Evolutionary conservation across 31 red algal genomes (phyloP), one percentile per base, ranked within the genome.

Genomic region (Porphyra umbilicalis): DNA sequence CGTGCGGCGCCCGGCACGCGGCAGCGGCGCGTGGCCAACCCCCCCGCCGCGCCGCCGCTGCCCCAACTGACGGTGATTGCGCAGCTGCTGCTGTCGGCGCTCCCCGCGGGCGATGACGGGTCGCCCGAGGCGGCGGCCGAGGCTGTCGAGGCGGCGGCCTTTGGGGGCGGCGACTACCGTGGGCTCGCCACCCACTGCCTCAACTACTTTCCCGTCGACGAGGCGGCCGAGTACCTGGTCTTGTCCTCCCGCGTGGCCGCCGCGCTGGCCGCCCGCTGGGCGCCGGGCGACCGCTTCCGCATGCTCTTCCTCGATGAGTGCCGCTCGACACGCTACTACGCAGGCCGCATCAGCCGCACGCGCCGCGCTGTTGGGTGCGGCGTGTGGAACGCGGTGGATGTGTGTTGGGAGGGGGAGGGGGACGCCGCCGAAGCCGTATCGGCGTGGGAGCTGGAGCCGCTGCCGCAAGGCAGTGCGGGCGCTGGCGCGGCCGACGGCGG

Each of bases 361-460:
- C 35, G 89, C 9, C 79, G 81, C 13, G 85, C 82, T 0, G 76
- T 80, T 10, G 20, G 20, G 57, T 18, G 13, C 25, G 57, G 13
- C 0, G 87, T 85, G 87, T 94, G 92, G 92, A 94, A 94, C 71
- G 84, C 85, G 13, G 88, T 94, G 75, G 92, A 94, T 80, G 92
- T 94, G 79, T 87, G 87, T 34, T 94, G 90, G 79, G 92, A 94
- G 67, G 90, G 87, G 80, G 92, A 94, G 46, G 82, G 88, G 25
- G 92, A 89, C 68, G 76, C 80, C 25, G 87, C 88, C 31, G 92
- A 94, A 20, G 76, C 88, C 35, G 92, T 94, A 20, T 94, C 92
- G 34, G 87, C 88, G 38, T 94, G 92, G 92, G 92, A 94, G 82
- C 74, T 94, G 34, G 92, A 94, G 81, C 46, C 92, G 8, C 79